Evolutionary conservation across 306 rosid genomes (phyloP).

Genomic region (Trifolium fragiferum): DNA sequence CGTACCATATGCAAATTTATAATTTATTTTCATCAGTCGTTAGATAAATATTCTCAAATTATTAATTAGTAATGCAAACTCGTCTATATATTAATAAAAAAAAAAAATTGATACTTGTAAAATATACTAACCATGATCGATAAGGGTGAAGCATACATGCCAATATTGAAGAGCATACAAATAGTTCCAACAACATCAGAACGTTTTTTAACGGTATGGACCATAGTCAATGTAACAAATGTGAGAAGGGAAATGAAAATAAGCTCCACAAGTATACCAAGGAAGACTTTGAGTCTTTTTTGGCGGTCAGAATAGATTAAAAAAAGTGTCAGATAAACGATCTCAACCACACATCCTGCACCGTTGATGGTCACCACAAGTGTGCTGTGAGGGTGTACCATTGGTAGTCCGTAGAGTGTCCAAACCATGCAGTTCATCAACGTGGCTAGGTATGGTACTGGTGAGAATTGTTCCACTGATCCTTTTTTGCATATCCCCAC

Average conservation of each 20-base stretch:
- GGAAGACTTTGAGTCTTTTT: slow-evolving; percentile 55
- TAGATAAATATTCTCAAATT: no score
- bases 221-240: slow-evolving; percentile 45
- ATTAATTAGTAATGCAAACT: no score
- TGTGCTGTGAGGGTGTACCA: slow-evolving; percentile 64
- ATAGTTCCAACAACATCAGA: slow-evolving; percentile 68
- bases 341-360: slow-evolving; percentile 57
- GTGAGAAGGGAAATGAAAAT: slow-evolving; percentile 49
- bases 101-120: neutral
- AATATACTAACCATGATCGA: slow-evolving; percentile 55
- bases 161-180: slow-evolving; percentile 63
- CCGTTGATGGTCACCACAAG: slow-evolving; percentile 74
- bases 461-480: slow-evolving; percentile 73
- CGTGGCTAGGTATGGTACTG: slow-evolving; percentile 73
- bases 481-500: slow-evolving; percentile 66
- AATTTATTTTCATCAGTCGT: no score
- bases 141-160: slow-evolving; percentile 85
- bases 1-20: no score
- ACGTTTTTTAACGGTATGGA: slow-evolving; percentile 50
- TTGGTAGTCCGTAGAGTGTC: slow-evolving; percentile 74
- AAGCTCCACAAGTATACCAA: slow-evolving; percentile 49
- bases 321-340: slow-evolving; percentile 60
- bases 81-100: no score
- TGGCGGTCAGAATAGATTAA: slow-evolving; percentile 53
- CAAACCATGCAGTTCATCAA: slow-evolving; percentile 74